These are phyloP conservation scores for Gymnopilus junonius DNA, from an alignment of 768 basidiomycete species.

Conservation along the genomic window DNA sequence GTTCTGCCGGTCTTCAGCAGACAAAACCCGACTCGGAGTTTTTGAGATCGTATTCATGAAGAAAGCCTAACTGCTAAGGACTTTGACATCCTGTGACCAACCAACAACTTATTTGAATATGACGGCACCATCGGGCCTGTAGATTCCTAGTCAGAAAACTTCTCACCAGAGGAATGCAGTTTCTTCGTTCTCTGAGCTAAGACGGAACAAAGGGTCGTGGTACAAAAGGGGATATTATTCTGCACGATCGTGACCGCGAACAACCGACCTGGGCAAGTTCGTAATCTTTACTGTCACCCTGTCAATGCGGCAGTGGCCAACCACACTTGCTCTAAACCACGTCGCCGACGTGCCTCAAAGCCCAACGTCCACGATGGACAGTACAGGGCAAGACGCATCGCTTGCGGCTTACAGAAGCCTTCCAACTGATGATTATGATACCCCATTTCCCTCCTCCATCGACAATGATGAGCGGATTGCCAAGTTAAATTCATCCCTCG, in stretches of 20 bases:
- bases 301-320: not conserved
- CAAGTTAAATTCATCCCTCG: conserved; percentile 16
- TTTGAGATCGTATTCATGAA: conserved; percentile 9
- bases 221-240: not conserved
- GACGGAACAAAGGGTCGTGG: not conserved
- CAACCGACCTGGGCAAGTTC: not conserved
- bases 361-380: not conserved
- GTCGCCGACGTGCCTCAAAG: not conserved
- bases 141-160: not conserved
- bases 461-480: conserved; percentile 23
- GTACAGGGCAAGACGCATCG: not conserved
- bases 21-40: conserved; percentile 35
- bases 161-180: not conserved
- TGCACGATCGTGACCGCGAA: not conserved
- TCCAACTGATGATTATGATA: not conserved
- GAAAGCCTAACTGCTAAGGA: not conserved
- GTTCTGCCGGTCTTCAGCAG: conserved; percentile 46
- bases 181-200: not conserved
- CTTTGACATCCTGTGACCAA: not conserved
- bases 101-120: not conserved
- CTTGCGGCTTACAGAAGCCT: not conserved
- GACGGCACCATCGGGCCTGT: not conserved
- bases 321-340: not conserved
- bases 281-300: not conserved
- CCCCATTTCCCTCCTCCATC: conserved; percentile 17